Evolutionary conservation across 2,329 filamentous ascomycete genomes (phyloP), one percentile per base, ranked within the genome.

Genomic region (Parascedosporium putredinis): DNA sequence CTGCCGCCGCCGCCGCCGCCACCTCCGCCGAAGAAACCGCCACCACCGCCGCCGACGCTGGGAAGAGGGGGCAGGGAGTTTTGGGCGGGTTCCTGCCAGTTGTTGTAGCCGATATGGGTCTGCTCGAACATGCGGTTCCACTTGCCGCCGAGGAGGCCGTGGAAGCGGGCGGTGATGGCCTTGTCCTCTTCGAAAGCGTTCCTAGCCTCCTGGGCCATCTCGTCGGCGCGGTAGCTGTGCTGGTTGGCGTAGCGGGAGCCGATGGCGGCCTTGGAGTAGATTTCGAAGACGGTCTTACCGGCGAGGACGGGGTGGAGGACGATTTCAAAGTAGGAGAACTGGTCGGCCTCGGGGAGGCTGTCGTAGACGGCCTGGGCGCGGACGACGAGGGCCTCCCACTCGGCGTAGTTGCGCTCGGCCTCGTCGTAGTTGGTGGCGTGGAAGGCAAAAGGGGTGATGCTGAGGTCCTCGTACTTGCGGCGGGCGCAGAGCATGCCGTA

Each of bases 1-100:
- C 81, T 80, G 49, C 86, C 67, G 49, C 81, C 71, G 5, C 83
- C 83, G 0, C 76, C 73, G 4, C 84, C 66, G 4, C 75, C 74
- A 8, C 72, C 71, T 47, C 83, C 77, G 2, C 61, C 57, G 20
- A 58, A 61, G 1, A 16, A 16, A 20, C 38, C 38, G 38, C 38
- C 43, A 24, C 38, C 38, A 10, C 38, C 38, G 3, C 36, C 36
- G 7, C 44, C 44, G 27, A 46, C 27, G 2, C 25, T 31, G n/a
- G 54, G 33, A 14, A 62, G 50, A 4, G 76, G 73, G 0, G 83
- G 81, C 1, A 84, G 71, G 0, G 74, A 74, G 58, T 87, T 84
- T 27, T 81, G 71, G 81, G 85, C 86, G 1, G 84, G 81, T 59
- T 86, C 83, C 63, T 87, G 83, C 82, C 82, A 77, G 60, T 60